Percentiles rank a stretch among this genome's conserved stretches.
Conservation (phyloP, 331 rosid genomes). For the Quercus tomentella region DNA sequence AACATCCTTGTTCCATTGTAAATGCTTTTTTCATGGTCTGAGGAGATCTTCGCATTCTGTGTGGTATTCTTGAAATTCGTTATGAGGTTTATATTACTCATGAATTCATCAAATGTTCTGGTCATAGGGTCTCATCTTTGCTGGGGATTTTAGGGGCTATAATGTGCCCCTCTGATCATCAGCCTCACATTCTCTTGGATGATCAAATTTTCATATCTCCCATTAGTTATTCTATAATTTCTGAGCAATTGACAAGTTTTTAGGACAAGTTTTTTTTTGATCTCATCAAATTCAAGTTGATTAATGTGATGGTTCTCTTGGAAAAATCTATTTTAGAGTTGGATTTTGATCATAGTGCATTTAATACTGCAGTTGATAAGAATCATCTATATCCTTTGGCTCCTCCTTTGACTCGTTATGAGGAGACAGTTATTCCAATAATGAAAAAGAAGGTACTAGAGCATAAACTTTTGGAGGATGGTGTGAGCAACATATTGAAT, state of each 20-base stretch:
- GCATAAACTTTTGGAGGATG: conserved; percentile 32
- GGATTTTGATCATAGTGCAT: neutral
- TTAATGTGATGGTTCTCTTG: neutral
- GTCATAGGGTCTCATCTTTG: neutral
- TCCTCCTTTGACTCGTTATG: conserved; percentile 54
- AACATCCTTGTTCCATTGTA: neutral
- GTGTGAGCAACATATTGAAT: conserved; percentile 37
- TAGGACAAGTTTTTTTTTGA: neutral
- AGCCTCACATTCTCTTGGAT: neutral
- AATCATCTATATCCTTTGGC: conserved; percentile 40
- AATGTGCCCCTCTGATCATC: neutral
- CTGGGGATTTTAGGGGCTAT: neutral
- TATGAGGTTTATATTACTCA: neutral
- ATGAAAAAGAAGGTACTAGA: conserved; percentile 43
- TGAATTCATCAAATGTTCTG: neutral
- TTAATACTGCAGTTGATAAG: conserved; percentile 50
- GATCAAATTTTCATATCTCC: neutral
- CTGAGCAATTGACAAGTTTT: neutral
- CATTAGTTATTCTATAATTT: neutral
- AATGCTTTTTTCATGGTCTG: neutral
- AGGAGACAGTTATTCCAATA: conserved; percentile 32
- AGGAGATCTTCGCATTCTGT: neutral
- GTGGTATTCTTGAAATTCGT: neutral
- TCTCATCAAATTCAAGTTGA: neutral
- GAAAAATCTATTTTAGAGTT: neutral